Percentiles rank a stretch among this genome's conserved stretches.
phyloP scores from a whole-genome alignment of 179 eudicot genomes.

The Spinacia oleracea region DNA sequence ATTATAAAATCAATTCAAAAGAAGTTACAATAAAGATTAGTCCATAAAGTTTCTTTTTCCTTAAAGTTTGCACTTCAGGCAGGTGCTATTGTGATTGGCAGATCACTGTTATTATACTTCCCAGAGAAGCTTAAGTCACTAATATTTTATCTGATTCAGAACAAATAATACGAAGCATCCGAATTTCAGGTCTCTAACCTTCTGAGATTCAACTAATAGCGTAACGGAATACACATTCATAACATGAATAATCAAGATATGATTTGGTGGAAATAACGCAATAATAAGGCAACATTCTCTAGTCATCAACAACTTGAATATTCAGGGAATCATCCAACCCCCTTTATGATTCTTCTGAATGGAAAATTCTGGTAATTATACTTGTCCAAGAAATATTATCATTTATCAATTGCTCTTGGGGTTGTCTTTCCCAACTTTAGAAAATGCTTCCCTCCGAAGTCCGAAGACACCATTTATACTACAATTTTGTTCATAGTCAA shows the following conservation, averaged over 20 bases:
- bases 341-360: not conserved
- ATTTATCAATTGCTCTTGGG: not conserved
- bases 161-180: not conserved
- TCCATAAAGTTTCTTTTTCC: not conserved
- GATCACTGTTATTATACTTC: not conserved
- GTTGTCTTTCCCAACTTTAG: not conserved
- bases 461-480: not conserved
- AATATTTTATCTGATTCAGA: not conserved
- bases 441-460: not conserved
- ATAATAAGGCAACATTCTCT: not conserved
- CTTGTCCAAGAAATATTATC: not conserved
- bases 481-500: not conserved
- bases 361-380: not conserved
- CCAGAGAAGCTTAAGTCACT: not conserved
- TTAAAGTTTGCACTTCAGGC: not conserved
- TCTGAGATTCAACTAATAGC: not conserved
- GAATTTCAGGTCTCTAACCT: not conserved
- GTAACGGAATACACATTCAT: not conserved
- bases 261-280: not conserved
- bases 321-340: not conserved
- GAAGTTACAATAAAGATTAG: not conserved
- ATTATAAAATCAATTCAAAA: not conserved
- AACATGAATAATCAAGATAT: not conserved
- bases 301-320: not conserved
- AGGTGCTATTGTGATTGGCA: too few species aligned